A percentile compares a stretch with the other conserved stretches of the same genome.
Conservation (phyloP, 371 early-diverging fungal species). For the Blakeslea trispora region DNA sequence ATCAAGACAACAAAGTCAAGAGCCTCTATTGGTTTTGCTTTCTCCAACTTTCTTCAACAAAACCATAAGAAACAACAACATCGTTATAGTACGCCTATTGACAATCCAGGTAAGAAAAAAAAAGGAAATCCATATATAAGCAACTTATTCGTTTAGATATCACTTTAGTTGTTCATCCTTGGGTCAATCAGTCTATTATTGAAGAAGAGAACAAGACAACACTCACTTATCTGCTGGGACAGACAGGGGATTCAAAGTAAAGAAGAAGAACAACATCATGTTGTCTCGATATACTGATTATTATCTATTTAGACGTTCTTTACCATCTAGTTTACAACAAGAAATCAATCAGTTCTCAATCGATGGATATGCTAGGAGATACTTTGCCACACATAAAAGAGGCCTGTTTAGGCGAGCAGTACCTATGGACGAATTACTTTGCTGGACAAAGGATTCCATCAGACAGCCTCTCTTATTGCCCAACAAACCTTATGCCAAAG, state of each 20-base stretch:
- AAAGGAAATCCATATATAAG: no score
- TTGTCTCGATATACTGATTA: neutral
- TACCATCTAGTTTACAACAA: conserved; percentile 68
- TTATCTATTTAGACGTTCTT: conserved; percentile 45
- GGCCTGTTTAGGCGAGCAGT: conserved; percentile 82
- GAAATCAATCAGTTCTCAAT: conserved; percentile 85
- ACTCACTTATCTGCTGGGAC: conserved; percentile 24
- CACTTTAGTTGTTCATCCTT: conserved; percentile 10
- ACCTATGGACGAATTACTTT: conserved; percentile 85
- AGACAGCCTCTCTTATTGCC: conserved; percentile 74
- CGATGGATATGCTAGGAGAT: conserved; percentile 89
- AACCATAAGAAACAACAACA: conserved; percentile 5
- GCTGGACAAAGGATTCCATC: conserved; percentile 66
- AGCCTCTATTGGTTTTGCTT: conserved; percentile 21
- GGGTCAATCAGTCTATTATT: conserved; percentile 1
- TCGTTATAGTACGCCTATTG: conserved; percentile 15
- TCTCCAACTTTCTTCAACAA: conserved; percentile 18
- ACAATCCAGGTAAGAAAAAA: conserved; percentile 7
- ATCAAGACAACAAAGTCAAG: conserved; percentile 20
- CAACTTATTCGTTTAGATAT: conserved; percentile 2
- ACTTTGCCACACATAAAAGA: conserved; percentile 87
- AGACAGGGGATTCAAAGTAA: conserved; percentile 29
- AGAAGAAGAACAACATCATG: neutral
- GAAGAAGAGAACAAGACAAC: conserved; percentile 6
- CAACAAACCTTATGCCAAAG: conserved; percentile 73